Conservation (phyloP, 1,284 basidiomycete species). For the Mrakiaceae sp. region DNA sequence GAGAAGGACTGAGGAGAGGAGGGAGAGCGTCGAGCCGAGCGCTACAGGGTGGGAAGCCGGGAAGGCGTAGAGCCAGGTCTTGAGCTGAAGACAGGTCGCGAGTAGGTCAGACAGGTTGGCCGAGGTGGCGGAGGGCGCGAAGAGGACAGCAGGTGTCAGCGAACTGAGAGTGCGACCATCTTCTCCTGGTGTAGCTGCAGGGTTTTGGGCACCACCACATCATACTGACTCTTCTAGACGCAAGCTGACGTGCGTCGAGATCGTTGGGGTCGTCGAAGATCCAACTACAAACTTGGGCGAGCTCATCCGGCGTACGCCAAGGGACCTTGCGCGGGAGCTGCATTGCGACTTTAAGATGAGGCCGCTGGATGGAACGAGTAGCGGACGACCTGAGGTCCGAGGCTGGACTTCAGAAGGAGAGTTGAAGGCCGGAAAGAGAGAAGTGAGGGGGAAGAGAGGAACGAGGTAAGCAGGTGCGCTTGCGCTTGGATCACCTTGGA, state of each 20-base stretch:
- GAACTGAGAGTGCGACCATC: background rate
- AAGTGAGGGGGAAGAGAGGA: no score
- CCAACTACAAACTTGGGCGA: constrained; percentile 69
- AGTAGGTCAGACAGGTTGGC: background rate
- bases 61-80: constrained; percentile 59
- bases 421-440: no score
- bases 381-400: no score
- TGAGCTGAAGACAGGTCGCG: background rate
- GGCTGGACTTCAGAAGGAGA: no score
- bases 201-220: no score
- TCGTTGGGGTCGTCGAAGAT: constrained; percentile 62
- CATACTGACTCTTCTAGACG: constrained; percentile 55
- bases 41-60: constrained; percentile 59
- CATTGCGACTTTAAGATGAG: background rate
- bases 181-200: no score
- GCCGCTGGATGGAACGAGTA: no score
- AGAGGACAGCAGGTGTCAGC: constrained; percentile 3
- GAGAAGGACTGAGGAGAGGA: constrained; percentile 52
- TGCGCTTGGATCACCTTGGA: no score
- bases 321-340: constrained; percentile 59
- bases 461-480: no score
- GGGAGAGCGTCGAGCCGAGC: constrained; percentile 42
- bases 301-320: constrained; percentile 61
- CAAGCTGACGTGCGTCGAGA: constrained; percentile 45
- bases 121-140: background rate